These are phyloP conservation scores for Xylariaceae sp. DNA, from an alignment of 2,329 filamentous ascomycete species.

Conservation along the genomic window DNA sequence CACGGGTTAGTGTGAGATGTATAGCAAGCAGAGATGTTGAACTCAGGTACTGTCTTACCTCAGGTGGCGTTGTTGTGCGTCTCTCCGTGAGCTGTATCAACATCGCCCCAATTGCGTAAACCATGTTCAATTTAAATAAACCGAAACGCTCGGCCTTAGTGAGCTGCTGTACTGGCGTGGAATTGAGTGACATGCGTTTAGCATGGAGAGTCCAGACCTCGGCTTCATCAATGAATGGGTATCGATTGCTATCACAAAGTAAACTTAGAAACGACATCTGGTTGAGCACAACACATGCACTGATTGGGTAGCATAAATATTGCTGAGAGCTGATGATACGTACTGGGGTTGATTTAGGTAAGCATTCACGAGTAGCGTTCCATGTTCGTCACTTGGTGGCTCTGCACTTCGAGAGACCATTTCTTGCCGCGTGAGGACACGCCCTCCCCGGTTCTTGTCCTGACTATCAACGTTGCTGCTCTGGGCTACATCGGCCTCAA, in stretches of 20 bases:
- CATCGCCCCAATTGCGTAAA: constrained; percentile 51
- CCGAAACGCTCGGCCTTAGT: constrained; percentile 37
- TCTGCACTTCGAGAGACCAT: constrained; percentile 42
- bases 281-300: not conserved
- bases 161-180: constrained; percentile 36
- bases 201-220: constrained; percentile 45
- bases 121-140: constrained; percentile 50
- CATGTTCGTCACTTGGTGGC: constrained; percentile 45
- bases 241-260: constrained; percentile 33
- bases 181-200: constrained; percentile 36
- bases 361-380: constrained; percentile 41
- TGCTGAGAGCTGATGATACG: not conserved
- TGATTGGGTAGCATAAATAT: not conserved
- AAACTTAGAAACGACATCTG: constrained; percentile 2
- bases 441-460: constrained; percentile 4
- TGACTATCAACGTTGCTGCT: constrained; percentile 8
- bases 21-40: not conserved
- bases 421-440: constrained; percentile 38
- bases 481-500: constrained; percentile 13
- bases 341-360: constrained; percentile 45
- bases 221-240: constrained; percentile 47
- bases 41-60: constrained; percentile 30
- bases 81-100: constrained; percentile 47
- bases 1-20: constrained; percentile 9
- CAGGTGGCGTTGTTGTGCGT: constrained; percentile 37